Evolutionary conservation across 495 filamentous ascomycete species (phyloP).

Genomic region (Aspergillus hancockii): DNA sequence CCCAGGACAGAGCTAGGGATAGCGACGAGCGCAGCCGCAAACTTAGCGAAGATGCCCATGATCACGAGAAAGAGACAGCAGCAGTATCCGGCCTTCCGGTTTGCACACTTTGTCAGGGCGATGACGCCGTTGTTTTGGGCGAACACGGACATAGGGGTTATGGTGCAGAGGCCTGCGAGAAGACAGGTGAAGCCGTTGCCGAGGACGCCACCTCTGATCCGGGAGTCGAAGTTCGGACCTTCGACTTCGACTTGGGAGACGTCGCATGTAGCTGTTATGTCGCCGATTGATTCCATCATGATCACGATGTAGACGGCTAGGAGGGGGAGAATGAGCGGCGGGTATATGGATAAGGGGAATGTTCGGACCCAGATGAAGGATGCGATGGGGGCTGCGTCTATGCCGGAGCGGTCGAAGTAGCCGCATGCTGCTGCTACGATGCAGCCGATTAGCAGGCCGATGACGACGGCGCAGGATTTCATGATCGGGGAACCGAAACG

Average conservation of each 20-base stretch:
- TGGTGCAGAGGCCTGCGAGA: constrained; percentile 78
- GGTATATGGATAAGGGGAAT: constrained; percentile 79
- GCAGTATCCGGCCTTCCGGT: constrained; percentile 79
- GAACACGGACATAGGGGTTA: constrained; percentile 78
- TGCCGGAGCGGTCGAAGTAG: constrained; percentile 74
- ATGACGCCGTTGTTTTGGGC: constrained; percentile 96
- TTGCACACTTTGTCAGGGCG: constrained; percentile 84
- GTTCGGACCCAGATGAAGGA: constrained; percentile 93
- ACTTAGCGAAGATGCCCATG: constrained; percentile 91
- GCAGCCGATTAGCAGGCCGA: constrained; percentile 82
- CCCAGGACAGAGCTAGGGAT: constrained; percentile 82
- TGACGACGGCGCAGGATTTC: constrained; percentile 73
- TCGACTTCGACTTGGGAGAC: constrained; percentile 84
- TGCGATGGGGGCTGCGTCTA: constrained; percentile 69
- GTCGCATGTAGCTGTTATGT: constrained; percentile 62
- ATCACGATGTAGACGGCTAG: constrained; percentile 86
- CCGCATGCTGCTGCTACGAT: constrained; percentile 83
- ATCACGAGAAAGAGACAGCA: constrained; percentile 79
- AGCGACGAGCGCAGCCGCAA: constrained; percentile 82
- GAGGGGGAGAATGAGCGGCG: constrained; percentile 79
- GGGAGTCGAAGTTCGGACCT: constrained; percentile 77
- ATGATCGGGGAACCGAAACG: constrained; percentile 80
- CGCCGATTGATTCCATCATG: constrained; percentile 86
- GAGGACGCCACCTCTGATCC: constrained; percentile 83
- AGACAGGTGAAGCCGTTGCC: constrained; percentile 79